Evolutionary conservation across 257 asterid genomes (phyloP), one percentile per base, ranked within the genome.

Genomic region (Thymus quinquecostatus): DNA sequence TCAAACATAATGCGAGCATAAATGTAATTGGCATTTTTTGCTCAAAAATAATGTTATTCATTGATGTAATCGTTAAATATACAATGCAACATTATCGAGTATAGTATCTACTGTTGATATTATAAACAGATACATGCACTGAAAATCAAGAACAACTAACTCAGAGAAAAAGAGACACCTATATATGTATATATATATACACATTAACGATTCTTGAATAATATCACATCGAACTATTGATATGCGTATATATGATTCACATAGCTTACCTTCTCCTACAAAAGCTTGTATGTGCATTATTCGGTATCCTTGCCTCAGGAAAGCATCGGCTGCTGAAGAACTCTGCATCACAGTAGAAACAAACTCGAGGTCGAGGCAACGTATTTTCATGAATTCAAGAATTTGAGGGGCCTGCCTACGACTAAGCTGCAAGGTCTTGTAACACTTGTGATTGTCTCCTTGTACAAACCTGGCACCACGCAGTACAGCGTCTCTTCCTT

Each of bases 271-370:
- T 41, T 14, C 48, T 38, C 41, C 41, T 12, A 12, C 34, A 60
- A 60, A 60, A 45, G 60, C 60, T 32, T 33, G 54, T 59, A 40
- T 34, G 47, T 50, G 64, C 64, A 58, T 36, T 58, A 50, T 48
- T 59, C 14, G 8, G 69, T 36, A 48, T 14, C 60, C 45, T 58
- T 45, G 1, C 63, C 62, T 66, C 56, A 66, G 57, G 51, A 73
- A 21, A 64, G 72, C 67, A 58, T 14, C 38, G 41, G 65, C 11
- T 32, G 47, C 66, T 43, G 45, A 40, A 58, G 27, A 57, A 44
- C 47, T 57, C 58, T 43, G 60, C 59, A 44, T 45, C 45, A 3
- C 67, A 57, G 67, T 49, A 14, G 53, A 70, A 43, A 61, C 45
- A 56, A 11, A 36, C 62, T 29, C 65, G 10, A 28, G 32, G 43